Evolutionary conservation across 768 basidiomycete species (phyloP), one percentile per base, ranked within the genome.

Genomic region (Xerocomellus amylosporus): DNA sequence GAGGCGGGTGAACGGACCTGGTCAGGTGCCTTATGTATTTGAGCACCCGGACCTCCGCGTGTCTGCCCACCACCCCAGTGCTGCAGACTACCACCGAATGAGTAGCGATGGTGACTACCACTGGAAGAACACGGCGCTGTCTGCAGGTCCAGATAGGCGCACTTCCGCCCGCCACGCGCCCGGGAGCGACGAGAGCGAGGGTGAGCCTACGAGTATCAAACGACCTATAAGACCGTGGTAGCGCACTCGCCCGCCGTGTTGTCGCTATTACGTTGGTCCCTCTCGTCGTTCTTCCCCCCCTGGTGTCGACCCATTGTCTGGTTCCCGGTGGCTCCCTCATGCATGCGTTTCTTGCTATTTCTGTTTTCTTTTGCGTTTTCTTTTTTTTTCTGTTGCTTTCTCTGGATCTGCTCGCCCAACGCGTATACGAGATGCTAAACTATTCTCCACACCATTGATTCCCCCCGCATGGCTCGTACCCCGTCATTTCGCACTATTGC

Each of bases 151-250:
- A 45, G 69, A 67, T 26, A 37, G 58, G 9, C 63, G 58, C 26
- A 45, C 64, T 40, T 64, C 69, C 6, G 58, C 63, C 13, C 69
- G 65, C 37, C 69, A 64, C 31, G 62, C 64, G 3, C 54, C 36
- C 10, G 60, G 67, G 61, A 69, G 64, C 39, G 67, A 66, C 48
- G 76, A 77, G 54, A 73, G 73, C 42, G 77, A 78, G 58, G 67
- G 56, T 51, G 73, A 76, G 51, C 64, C 39, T 20, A n/a, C 37
- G 2, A 65, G 42, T 38, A 47, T 69, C 31, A 63, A 56, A 43
- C 73, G 73, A 39, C 79, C 79, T 5, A 66, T 76, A 41, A 67
- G 80, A 36, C 79, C 79, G 56, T 81, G 80, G 80, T 80, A 68
- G 69, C 17, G 5, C 46, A 28, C 38, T 42, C 19, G 38, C 37